Evolutionary conservation across 108 stramenopile genomes (phyloP), one percentile per base, ranked within the genome.

Genomic region (Skeletonema costatum): DNA sequence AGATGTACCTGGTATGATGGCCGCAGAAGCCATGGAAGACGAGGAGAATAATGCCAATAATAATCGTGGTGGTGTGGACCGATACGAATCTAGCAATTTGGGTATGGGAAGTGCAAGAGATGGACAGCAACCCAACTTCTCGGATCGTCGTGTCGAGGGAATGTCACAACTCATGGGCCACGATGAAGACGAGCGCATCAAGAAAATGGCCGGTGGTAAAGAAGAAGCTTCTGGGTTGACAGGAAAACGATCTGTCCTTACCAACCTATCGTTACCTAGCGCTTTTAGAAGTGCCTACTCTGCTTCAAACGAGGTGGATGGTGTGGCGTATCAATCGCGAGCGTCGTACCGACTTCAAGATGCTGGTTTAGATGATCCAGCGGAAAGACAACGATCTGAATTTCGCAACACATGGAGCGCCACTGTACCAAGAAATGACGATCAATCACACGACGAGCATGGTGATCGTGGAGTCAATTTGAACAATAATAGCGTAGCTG

Each of bases 401-500:
- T 82, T 81, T 68, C 75, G 68, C 12, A 78, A 80, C 64, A 81
- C 60, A 3, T 86, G 71, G 78, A 85, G 83, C 70, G 83, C 83
- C 75, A 76, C 83, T 16, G 64, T 56, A 11, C 78, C 78, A 5
- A 69, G 83, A 32, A 59, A 60, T 39, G 83, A 83, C 48, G 82
- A 68, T 5, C 16, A 29, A 10, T 42, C 69, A n/a, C 38, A 53
- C 51, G 77, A 74, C 17, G 81, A 73, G 8, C 60, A 68, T n/a
- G 44, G 29, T 2, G 71, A 73, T 10, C 42, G 8, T 32, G 41
- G 39, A n/a, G 48, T 44, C 30, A 42, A 59, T 11, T 25, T 25
- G 25, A 36, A 39, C 6, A 50, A 62, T 6, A 50, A 44, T 33
- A 50, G 38, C 41, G 38, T 16, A 70, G 19, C 14, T 7, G 58